phyloP scores from a whole-genome alignment of 2,329 filamentous ascomycete species.

The Tolypocladium nubicola region DNA sequence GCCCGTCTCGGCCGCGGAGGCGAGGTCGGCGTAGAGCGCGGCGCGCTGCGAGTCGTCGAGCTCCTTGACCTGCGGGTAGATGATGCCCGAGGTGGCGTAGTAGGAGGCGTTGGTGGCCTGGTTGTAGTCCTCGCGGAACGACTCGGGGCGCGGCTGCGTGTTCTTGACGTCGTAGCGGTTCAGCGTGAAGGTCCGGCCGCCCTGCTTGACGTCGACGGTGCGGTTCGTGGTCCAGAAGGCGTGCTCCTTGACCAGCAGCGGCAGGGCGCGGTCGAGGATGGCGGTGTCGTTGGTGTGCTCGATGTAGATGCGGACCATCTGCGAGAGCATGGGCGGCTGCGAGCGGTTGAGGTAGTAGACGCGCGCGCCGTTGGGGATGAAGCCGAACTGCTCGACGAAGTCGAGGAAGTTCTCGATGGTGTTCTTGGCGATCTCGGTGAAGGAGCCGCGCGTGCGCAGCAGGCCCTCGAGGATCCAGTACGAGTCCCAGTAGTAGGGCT shows the following conservation, averaged over 20 bases:
- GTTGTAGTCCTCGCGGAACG: slow-evolving; percentile 53
- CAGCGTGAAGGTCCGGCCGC: slow-evolving; percentile 39
- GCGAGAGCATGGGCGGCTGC: slow-evolving; percentile 53
- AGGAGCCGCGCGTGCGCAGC: slow-evolving; percentile 52
- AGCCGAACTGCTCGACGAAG: slow-evolving; percentile 52
- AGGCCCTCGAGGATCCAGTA: slow-evolving; percentile 60
- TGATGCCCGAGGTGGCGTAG: slow-evolving; percentile 39
- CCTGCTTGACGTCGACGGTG: slow-evolving; percentile 38
- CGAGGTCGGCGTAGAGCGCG: slow-evolving; percentile 49
- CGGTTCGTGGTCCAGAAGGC: slow-evolving; percentile 53
- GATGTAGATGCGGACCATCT: slow-evolving; percentile 56
- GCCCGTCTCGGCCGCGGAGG: slow-evolving; percentile 54
- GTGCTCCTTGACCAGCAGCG: slow-evolving; percentile 52
- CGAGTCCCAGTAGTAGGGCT: slow-evolving; percentile 63
- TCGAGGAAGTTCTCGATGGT: slow-evolving; percentile 63
- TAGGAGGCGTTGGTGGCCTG: slow-evolving; percentile 57
- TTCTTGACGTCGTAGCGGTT: slow-evolving; percentile 51
- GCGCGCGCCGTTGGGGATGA: slow-evolving; percentile 58
- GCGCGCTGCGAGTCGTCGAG: slow-evolving; percentile 43
- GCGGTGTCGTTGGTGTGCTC: slow-evolving; percentile 53
- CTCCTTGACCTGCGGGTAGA: slow-evolving; percentile 40
- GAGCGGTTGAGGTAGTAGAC: slow-evolving; percentile 59
- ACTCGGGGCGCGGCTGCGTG: slow-evolving; percentile 57
- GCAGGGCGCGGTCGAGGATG: slow-evolving; percentile 49
- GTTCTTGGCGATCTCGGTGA: slow-evolving; percentile 52